Evolutionary conservation across 805 yeast genomes (phyloP), one percentile per base, ranked within the genome.

Genomic region (Metschnikowia drakensbergensis): DNA sequence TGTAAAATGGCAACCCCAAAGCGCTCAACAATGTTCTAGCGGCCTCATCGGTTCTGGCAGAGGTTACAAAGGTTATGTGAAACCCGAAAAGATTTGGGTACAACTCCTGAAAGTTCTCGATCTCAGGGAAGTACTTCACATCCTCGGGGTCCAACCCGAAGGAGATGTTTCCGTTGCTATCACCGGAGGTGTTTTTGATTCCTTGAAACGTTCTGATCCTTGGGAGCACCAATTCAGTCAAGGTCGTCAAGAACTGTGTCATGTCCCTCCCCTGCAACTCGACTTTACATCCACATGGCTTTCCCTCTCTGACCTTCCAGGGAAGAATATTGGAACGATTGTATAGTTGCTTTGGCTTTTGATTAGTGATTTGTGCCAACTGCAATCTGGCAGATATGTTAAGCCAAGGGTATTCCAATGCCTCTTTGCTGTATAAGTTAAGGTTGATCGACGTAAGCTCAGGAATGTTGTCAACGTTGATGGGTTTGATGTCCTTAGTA

Each of bases 291-390:
- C 99, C 99, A 81, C 95, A 86, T 44, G 84, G 84, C 75, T 82
- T 84, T 35, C 97, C 96, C 42, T 83, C 83, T 67, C 97, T 82
- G 47, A 91, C 77, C 57, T 83, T 83, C 96, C 96, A 91, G 40
- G 81, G 78, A 46, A 91, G 85, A 31, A 88, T 87, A 67, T 89
- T 89, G 7, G 88, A 77, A 61, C 81, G 86, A 37, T 95, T 85
- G 62, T 74, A 86, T 13, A 89, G 72, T 25, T 85, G 78, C 52
- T 75, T 71, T 34, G 97, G 90, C 65, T 89, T 88, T 52, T 77
- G 82, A 52, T 96, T 96, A n/a, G 99, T 92, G 60, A 94, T 86
- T 66, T 92, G 98, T 59, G 94, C 95, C 49, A 94, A 64, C 68
- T 87, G 92, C 51, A 88, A 75, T 45, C 81, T 74, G 8, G 96